Conservation (phyloP, 805 yeast species). For the Candida schatavii region DNA sequence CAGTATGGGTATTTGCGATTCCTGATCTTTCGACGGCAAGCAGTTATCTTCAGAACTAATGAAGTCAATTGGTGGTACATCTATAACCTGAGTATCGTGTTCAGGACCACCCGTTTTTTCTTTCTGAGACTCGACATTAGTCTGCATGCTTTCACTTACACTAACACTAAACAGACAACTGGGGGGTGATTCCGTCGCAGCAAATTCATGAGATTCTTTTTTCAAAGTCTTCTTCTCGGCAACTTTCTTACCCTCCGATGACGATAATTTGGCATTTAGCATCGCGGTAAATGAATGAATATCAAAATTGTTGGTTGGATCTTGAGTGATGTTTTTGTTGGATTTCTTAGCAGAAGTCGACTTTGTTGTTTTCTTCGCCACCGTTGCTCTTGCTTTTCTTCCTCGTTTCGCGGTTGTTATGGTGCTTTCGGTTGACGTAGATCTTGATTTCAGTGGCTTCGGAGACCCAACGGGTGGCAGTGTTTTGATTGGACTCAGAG, state of each 20-base stretch:
- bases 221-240: constrained; percentile 1
- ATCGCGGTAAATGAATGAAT: constrained; percentile 27
- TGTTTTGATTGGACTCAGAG: constrained; percentile 7
- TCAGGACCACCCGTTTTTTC: not conserved
- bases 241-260: constrained; percentile 7
- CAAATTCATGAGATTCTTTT: not conserved
- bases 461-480: constrained; percentile 5
- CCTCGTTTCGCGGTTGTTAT: not conserved
- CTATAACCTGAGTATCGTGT: not conserved
- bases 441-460: not conserved
- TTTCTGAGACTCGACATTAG: not conserved
- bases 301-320: constrained; percentile 13
- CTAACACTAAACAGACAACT: too few species aligned
- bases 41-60: too few species aligned
- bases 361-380: not conserved
- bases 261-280: constrained; percentile 18
- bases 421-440: too few species aligned
- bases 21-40: not conserved
- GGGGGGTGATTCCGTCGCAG: constrained; percentile 1
- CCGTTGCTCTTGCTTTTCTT: constrained; percentile 2
- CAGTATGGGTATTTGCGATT: not conserved
- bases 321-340: not conserved
- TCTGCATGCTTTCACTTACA: not conserved
- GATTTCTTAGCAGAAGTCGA: not conserved
- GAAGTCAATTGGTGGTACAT: not conserved